phyloP scores from a whole-genome alignment of 257 asterid species.

The Lantana camara region DNA sequence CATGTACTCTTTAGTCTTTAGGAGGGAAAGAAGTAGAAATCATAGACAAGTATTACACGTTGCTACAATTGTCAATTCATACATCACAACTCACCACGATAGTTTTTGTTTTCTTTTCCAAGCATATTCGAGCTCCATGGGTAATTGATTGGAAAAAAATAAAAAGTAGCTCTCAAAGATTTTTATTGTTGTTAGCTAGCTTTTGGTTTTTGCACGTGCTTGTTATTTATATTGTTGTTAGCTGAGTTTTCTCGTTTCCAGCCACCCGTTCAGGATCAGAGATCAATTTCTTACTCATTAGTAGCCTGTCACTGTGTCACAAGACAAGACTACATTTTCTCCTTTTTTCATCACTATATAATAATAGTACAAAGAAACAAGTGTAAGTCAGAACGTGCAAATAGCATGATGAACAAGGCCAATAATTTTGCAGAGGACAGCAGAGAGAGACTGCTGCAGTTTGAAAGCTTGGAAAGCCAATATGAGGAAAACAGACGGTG shows the following conservation, averaged over 20 bases:
- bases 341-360: neutral
- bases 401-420: neutral
- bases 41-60: too few species aligned
- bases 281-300: neutral
- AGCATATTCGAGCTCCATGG: too few species aligned
- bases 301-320: neutral
- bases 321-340: neutral
- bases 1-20: too few species aligned
- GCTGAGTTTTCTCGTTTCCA: neutral
- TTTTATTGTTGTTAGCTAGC: too few species aligned
- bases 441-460: slow-evolving; percentile 33
- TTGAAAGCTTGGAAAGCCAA: slow-evolving; percentile 30
- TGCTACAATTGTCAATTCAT: neutral
- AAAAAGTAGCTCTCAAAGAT: too few species aligned
- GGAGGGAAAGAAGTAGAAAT: too few species aligned
- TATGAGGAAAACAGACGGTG: slow-evolving; percentile 22
- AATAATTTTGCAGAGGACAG: slow-evolving; percentile 23
- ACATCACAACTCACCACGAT: neutral
- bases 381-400: too few species aligned
- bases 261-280: slow-evolving; percentile 7
- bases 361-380: neutral
- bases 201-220: too few species aligned
- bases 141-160: too few species aligned
- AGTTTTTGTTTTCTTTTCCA: too few species aligned
- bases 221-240: too few species aligned